Percentiles rank a stretch among this genome's conserved stretches.
Conservation (phyloP, 2,329 filamentous ascomycete species). For the Colletotrichum simmondsii region DNA sequence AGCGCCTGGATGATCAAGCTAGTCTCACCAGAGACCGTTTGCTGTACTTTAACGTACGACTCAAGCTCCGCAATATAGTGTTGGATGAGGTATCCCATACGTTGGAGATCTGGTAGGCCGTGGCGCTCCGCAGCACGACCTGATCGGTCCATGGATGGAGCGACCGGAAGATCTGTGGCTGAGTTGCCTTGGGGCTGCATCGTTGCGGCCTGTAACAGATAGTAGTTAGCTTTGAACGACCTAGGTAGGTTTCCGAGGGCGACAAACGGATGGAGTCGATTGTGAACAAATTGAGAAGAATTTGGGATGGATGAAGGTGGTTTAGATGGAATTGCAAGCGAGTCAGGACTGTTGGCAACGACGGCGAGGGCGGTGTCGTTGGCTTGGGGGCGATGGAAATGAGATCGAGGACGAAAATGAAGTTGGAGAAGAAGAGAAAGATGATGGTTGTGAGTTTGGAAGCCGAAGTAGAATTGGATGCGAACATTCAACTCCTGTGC, state of each 20-base stretch:
- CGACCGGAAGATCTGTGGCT: neutral
- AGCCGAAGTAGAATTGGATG: neutral
- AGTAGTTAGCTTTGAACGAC: neutral
- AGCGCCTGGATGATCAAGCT: neutral
- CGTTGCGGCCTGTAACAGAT: too few species aligned
- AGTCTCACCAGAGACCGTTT: too few species aligned
- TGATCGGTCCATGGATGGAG: neutral
- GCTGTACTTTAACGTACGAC: neutral
- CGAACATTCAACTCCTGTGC: neutral
- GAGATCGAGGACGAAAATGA: neutral
- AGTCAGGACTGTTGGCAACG: neutral
- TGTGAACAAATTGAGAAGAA: too few species aligned
- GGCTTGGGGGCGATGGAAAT: neutral
- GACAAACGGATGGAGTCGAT: neutral
- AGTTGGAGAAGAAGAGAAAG: neutral
- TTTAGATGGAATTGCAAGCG: neutral
- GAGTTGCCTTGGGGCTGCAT: neutral
- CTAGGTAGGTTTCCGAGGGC: too few species aligned
- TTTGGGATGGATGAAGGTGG: neutral
- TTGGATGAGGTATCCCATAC: neutral
- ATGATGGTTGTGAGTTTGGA: neutral
- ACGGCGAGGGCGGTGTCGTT: neutral
- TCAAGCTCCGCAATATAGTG: neutral
- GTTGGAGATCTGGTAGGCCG: neutral
- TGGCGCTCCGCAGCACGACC: neutral